phyloP scores from a whole-genome alignment of 2,329 filamentous ascomycete genomes.

The Clarireedia paspali region DNA sequence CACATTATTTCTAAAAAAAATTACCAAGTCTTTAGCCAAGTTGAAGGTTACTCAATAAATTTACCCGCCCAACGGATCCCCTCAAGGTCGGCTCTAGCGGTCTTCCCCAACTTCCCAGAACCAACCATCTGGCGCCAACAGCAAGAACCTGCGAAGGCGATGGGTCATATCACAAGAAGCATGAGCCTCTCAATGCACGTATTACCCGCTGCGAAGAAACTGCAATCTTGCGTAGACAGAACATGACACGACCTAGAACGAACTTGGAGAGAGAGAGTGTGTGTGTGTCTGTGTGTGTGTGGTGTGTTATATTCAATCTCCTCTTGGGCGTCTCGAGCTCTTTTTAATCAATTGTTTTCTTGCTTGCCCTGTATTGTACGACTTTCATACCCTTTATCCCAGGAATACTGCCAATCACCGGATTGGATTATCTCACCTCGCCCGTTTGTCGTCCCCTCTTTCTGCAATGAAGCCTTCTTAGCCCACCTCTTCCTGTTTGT shows the following conservation, averaged over 20 bases:
- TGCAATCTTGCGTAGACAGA: neutral
- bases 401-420: conserved; percentile 1
- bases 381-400: neutral
- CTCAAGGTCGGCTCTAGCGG: neutral
- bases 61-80: conserved; percentile 5
- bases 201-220: conserved; percentile 9
- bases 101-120: conserved; percentile 1
- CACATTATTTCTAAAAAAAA: no score
- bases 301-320: neutral
- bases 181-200: conserved; percentile 1
- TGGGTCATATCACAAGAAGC: neutral
- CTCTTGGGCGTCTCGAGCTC: conserved; percentile 5
- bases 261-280: neutral
- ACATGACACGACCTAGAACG: no score
- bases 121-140: conserved; percentile 8
- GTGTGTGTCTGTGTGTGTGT: neutral
- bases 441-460: neutral
- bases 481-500: neutral
- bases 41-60: conserved; percentile 1
- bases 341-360: neutral
- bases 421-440: conserved; percentile 2
- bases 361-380: neutral
- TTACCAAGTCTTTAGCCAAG: neutral
- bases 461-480: neutral
- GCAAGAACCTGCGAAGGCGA: neutral